These are phyloP conservation scores for Pseudocercospora eumusae DNA, from an alignment of 2,329 filamentous ascomycete species.

Conservation along the genomic window DNA sequence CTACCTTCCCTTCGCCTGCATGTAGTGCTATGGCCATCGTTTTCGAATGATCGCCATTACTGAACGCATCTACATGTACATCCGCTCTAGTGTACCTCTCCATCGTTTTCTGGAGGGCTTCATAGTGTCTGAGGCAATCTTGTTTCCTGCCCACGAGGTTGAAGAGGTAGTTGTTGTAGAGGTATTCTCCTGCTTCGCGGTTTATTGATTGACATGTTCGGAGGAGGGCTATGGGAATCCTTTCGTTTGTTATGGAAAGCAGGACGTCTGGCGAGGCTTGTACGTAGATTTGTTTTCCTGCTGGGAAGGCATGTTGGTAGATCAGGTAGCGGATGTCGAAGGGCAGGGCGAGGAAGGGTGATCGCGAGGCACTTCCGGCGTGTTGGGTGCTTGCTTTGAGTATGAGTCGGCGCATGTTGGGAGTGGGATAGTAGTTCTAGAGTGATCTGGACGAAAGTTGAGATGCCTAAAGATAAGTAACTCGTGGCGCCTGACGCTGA, in stretches of 20 bases:
- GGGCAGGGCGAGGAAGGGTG: conserved; percentile 29
- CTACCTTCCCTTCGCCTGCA: conserved; percentile 27
- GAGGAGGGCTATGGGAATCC: conserved; percentile 26
- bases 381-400: not conserved
- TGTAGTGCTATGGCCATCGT: conserved; percentile 38
- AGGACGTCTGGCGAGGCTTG: conserved; percentile 21
- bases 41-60: conserved; percentile 36
- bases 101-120: conserved; percentile 25
- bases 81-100: conserved; percentile 28
- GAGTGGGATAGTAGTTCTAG: no score
- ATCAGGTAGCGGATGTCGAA: conserved; percentile 38
- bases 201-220: conserved; percentile 27
- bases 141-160: conserved; percentile 37
- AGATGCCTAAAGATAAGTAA: not conserved
- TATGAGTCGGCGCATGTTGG: not conserved
- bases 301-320: conserved; percentile 37
- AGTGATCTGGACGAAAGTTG: not conserved
- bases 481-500: no score
- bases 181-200: conserved; percentile 31
- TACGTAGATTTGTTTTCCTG: conserved; percentile 34
- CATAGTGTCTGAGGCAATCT: conserved; percentile 33
- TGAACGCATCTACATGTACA: conserved; percentile 35
- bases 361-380: not conserved
- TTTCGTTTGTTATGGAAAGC: not conserved
- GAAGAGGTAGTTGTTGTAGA: conserved; percentile 39